Evolutionary conservation across 2,329 filamentous ascomycete species (phyloP), one percentile per base, ranked within the genome.

Genomic region (Podosphaera fusca): DNA sequence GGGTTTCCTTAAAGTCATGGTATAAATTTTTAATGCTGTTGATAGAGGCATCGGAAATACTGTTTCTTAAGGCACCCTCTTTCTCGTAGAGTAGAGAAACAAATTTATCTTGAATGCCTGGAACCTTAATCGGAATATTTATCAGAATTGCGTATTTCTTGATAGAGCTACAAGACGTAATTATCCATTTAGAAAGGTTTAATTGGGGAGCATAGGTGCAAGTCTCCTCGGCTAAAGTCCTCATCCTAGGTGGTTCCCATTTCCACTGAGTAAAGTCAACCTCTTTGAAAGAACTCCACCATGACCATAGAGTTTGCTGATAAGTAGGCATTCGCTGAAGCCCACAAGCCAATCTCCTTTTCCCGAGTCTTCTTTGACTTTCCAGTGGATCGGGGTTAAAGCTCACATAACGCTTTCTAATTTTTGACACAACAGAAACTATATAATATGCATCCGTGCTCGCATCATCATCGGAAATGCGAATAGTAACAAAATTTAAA

Each of bases 391-490:
- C 67, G 29, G 67, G 67, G 6, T 67, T 64, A 49, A 62, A 67
- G 59, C 66, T 69, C 34, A 66, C 67, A 66, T 68, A 57, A 10
- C 67, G 66, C 55, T 63, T 63, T 10, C 58, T 55, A n/a, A 61
- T 60, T 45, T 60, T 63, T 29, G 68, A 69, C 1, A 65, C 59
- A 45, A 63, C 61, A 55, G 65, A 71, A 63, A 71, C 75, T 21
- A 71, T 69, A 52, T 73, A 70, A 61, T 80, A 77, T 2, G 74
- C 73, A 56, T 69, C 67, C 31, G 69, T 67, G 4, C 4, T 36
- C 12, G 84, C 71, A 31, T 76, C 62, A 51, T 76, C 71, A 62
- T 84, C 80, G 35, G 75, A 74, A 60, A 83, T 73, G 78, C 80
- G 83, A 61, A 81, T 64, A 49, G 71, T 68, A 55, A 76, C 74